Conservation (phyloP, 2,329 filamentous ascomycete genomes). For the Fusarium vanettenii region DNA sequence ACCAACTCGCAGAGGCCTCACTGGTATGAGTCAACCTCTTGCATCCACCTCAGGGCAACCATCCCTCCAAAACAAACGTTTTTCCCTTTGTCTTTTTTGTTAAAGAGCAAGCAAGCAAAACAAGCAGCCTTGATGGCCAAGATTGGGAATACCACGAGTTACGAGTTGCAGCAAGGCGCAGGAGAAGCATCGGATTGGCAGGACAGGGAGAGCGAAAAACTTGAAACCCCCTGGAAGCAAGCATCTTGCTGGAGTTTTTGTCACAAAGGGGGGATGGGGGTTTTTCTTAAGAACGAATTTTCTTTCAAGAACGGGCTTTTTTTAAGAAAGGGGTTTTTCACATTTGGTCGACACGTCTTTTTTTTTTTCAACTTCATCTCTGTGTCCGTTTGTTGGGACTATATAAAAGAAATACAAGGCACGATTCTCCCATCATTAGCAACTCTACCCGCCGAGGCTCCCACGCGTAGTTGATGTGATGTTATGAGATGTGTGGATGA, state of each 20-base stretch:
- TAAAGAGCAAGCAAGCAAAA: constrained; percentile 8
- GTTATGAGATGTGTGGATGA: constrained; percentile 7
- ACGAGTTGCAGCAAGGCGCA: constrained; percentile 40
- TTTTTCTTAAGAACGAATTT: constrained; percentile 3
- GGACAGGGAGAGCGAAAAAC: constrained; percentile 14
- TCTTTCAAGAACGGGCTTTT: not conserved
- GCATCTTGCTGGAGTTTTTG: constrained; percentile 36
- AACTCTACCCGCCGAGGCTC: not conserved
- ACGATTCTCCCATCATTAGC: constrained; percentile 21
- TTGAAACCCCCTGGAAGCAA: constrained; percentile 4
- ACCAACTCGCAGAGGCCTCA: constrained; percentile 15
- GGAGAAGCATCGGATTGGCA: constrained; percentile 26
- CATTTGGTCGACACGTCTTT: constrained; percentile 12
- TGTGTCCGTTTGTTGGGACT: constrained; percentile 16
- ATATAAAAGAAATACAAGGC: constrained; percentile 20
- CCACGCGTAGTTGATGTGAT: constrained; percentile 6
- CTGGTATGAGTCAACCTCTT: constrained; percentile 26
- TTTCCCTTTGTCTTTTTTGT: constrained; percentile 38
- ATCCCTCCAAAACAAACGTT: constrained; percentile 4
- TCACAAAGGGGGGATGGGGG: constrained; percentile 15
- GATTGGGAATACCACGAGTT: constrained; percentile 33
- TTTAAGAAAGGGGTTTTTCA: not conserved
- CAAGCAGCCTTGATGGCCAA: constrained; percentile 32
- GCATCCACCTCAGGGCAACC: constrained; percentile 19
- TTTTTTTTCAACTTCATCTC: constrained; percentile 10